Evolutionary conservation across 371 early-diverging fungal species (phyloP).

Genomic region (Mucor saturninus): DNA sequence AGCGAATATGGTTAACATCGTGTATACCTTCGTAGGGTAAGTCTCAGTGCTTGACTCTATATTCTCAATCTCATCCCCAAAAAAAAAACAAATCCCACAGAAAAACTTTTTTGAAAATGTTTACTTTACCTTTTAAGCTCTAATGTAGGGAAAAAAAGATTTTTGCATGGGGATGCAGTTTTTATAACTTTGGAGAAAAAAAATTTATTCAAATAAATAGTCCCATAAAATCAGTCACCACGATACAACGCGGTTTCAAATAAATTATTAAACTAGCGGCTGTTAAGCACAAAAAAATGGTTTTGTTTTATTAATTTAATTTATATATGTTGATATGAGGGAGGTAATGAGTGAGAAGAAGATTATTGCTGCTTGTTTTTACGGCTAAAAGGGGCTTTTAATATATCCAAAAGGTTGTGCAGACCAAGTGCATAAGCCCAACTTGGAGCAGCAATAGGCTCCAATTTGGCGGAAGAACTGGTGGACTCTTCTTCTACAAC

Average conservation of each 20-base stretch:
- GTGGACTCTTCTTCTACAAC: neutral
- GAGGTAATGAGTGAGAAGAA: neutral
- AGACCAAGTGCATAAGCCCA: conserved; percentile 19
- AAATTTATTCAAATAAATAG: conserved; percentile 6
- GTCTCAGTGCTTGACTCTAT: conserved; percentile 58
- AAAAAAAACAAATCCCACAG: conserved; percentile 8
- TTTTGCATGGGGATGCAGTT: neutral
- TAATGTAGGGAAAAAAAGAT: neutral
- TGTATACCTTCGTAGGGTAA: conserved; percentile 41
- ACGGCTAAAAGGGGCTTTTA: conserved; percentile 23
- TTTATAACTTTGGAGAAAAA: conserved; percentile 3
- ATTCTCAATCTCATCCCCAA: conserved; percentile 47
- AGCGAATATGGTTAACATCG: conserved; percentile 46
- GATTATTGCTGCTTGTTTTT: conserved; percentile 4
- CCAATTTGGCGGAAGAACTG: neutral
- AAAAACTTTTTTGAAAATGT: neutral
- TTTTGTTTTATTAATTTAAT: too few species aligned
- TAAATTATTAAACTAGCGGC: too few species aligned
- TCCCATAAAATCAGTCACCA: conserved; percentile 4
- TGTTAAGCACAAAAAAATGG: too few species aligned
- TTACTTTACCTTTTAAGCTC: neutral
- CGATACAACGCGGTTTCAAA: neutral
- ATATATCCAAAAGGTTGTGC: conserved; percentile 21
- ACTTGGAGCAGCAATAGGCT: conserved; percentile 1
- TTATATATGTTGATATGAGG: neutral